Evolutionary conservation across 768 basidiomycete species (phyloP).

Genomic region (Mycena metata): DNA sequence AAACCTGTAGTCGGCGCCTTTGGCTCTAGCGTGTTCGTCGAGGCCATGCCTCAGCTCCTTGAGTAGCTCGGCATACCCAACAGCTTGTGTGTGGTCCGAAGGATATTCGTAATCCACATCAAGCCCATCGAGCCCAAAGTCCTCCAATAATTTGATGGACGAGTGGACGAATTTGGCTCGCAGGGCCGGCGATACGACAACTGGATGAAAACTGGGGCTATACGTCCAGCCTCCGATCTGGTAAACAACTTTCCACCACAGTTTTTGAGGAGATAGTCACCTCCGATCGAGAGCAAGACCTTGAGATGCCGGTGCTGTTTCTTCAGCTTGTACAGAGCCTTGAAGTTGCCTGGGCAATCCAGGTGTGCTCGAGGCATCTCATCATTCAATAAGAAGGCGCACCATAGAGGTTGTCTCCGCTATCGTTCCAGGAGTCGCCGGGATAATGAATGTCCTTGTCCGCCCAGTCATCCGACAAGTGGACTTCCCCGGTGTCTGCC

Average conservation of each 20-base stretch:
- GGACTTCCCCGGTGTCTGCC: slow-evolving; percentile 87
- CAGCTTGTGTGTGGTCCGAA: slow-evolving; percentile 78
- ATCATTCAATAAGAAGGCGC: not conserved
- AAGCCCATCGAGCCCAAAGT: slow-evolving; percentile 93
- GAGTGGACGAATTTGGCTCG: slow-evolving; percentile 86
- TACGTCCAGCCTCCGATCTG: slow-evolving; percentile 98
- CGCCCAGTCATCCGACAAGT: slow-evolving; percentile 92
- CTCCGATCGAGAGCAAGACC: slow-evolving; percentile 88
- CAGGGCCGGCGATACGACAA: slow-evolving; percentile 74
- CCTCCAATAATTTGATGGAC: slow-evolving; percentile 84
- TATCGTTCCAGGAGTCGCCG: slow-evolving; percentile 95
- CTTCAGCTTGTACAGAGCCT: slow-evolving; percentile 93
- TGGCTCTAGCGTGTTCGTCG: slow-evolving; percentile 76
- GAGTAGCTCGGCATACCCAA: slow-evolving; percentile 87
- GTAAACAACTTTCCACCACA: no score
- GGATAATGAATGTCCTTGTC: slow-evolving; percentile 98
- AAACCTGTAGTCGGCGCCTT: slow-evolving; percentile 72
- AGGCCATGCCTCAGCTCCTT: slow-evolving; percentile 80
- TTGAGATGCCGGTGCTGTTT: slow-evolving; percentile 86
- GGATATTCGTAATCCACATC: slow-evolving; percentile 98
- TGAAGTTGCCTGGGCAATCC: slow-evolving; percentile 74
- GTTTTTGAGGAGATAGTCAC: no score
- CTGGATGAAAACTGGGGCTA: slow-evolving; percentile 70
- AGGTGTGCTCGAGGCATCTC: no score
- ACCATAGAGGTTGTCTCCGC: slow-evolving; percentile 89